These are phyloP conservation scores for Coemansia sp. DNA, from an alignment of 192 early-diverging fungal species.

Conservation along the genomic window DNA sequence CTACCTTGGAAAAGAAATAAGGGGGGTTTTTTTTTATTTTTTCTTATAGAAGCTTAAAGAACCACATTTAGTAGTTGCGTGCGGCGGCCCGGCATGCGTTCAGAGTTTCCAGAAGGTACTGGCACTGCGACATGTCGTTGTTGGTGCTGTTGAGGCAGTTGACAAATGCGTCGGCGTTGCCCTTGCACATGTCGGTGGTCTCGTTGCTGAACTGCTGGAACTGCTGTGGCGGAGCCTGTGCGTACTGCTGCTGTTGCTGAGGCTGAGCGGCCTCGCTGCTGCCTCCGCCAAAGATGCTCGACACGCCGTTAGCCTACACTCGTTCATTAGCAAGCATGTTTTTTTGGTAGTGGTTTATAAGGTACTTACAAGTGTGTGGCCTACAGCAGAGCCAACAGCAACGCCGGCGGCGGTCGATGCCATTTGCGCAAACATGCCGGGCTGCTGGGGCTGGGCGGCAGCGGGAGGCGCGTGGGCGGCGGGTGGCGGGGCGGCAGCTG, in stretches of 20 bases:
- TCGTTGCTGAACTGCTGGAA: conserved; percentile 10
- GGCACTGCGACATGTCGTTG: conserved; percentile 78
- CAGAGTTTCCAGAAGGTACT: conserved; percentile 88
- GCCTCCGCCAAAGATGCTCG: conserved; percentile 51
- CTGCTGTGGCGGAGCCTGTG: conserved; percentile 24
- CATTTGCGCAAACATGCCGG: conserved; percentile 72
- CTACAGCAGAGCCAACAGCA: conserved; percentile 84
- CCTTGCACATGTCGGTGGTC: conserved; percentile 55
- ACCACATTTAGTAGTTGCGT: background rate
- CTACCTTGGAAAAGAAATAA: conserved; percentile 26
- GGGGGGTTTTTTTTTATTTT: background rate
- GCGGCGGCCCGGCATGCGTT: conserved; percentile 73
- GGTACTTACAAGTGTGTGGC: conserved; percentile 58
- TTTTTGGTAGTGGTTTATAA: background rate
- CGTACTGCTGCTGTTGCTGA: conserved; percentile 44
- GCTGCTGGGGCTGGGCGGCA: conserved; percentile 63
- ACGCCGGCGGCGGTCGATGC: conserved; percentile 93
- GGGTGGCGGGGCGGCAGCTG: conserved; percentile 48
- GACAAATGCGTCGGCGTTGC: conserved; percentile 80
- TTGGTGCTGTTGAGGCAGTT: conserved; percentile 81
- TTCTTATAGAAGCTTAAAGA: conserved; percentile 6
- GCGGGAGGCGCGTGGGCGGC: conserved; percentile 55
- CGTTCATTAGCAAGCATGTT: background rate
- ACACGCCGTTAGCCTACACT: conserved; percentile 34
- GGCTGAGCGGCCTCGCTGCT: conserved; percentile 39